Evolutionary conservation across 140 eudicot species (phyloP).

Genomic region (Anethum foeniculum): DNA sequence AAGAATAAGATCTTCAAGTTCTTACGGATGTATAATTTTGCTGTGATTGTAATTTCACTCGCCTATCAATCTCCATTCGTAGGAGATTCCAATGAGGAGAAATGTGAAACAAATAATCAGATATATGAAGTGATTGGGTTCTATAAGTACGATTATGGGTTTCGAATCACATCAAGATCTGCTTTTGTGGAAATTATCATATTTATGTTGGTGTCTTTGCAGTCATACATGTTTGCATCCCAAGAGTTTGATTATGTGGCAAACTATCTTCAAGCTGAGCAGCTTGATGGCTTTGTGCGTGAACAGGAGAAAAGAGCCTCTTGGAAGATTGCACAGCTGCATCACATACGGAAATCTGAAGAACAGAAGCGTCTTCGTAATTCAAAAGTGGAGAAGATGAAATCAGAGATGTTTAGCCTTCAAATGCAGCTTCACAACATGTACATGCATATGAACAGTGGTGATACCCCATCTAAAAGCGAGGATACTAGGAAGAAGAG

Average conservation of each 20-base stretch:
- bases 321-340: conserved; percentile 65
- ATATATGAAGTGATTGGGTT: conserved; percentile 63
- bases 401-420: conserved; percentile 61
- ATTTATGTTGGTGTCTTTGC: conserved; percentile 51
- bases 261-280: conserved; percentile 62
- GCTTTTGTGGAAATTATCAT: conserved; percentile 59
- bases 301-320: conserved; percentile 65
- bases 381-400: conserved; percentile 64
- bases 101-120: conserved; percentile 45
- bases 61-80: conserved; percentile 63
- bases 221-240: conserved; percentile 65
- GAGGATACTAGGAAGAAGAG: conserved; percentile 38
- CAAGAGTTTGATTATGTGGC: conserved; percentile 63
- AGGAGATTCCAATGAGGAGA: conserved; percentile 49
- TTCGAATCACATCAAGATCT: conserved; percentile 54
- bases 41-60: conserved; percentile 52
- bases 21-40: conserved; percentile 61
- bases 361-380: conserved; percentile 51
- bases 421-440: conserved; percentile 54
- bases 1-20: conserved; percentile 54
- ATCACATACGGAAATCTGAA: conserved; percentile 56
- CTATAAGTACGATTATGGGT: conserved; percentile 65
- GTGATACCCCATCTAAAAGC: conserved; percentile 31
- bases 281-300: conserved; percentile 56
- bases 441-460: conserved; percentile 20